phyloP scores from a whole-genome alignment of 768 basidiomycete species.

The Paxillus ammoniavirescens region DNA sequence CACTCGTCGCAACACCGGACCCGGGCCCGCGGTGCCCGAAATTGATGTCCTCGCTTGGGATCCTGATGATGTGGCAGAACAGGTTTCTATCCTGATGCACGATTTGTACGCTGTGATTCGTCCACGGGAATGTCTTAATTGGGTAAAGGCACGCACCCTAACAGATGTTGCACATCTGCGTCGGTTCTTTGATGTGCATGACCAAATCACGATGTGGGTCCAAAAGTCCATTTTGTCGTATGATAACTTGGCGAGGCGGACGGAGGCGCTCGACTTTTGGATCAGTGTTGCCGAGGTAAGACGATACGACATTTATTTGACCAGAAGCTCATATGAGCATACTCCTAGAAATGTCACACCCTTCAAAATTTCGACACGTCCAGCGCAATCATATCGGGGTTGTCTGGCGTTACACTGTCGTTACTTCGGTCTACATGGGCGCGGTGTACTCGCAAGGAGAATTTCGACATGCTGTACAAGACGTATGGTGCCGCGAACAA shows the following conservation, averaged over 20 bases:
- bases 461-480: constrained; percentile 50
- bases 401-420: constrained; percentile 57
- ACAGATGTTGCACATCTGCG: constrained; percentile 41
- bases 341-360: constrained; percentile 57
- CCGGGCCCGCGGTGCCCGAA: constrained; percentile 34
- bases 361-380: constrained; percentile 68
- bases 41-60: constrained; percentile 66
- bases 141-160: constrained; percentile 43
- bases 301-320: constrained; percentile 1
- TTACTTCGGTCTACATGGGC: constrained; percentile 65
- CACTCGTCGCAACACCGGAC: neutral
- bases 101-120: constrained; percentile 67
- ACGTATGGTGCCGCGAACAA: constrained; percentile 53
- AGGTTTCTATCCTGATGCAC: constrained; percentile 76
- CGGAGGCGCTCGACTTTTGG: constrained; percentile 68
- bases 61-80: constrained; percentile 71
- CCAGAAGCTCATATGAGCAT: neutral
- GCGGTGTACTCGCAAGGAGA: constrained; percentile 52
- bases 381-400: constrained; percentile 62
- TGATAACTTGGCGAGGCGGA: constrained; percentile 50
- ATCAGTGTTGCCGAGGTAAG: constrained; percentile 76
- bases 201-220: constrained; percentile 66
- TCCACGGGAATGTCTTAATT: constrained; percentile 71
- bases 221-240: constrained; percentile 57
- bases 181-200: constrained; percentile 59